Conservation (phyloP, 768 basidiomycete genomes). For the Mycena vitilis region DNA sequence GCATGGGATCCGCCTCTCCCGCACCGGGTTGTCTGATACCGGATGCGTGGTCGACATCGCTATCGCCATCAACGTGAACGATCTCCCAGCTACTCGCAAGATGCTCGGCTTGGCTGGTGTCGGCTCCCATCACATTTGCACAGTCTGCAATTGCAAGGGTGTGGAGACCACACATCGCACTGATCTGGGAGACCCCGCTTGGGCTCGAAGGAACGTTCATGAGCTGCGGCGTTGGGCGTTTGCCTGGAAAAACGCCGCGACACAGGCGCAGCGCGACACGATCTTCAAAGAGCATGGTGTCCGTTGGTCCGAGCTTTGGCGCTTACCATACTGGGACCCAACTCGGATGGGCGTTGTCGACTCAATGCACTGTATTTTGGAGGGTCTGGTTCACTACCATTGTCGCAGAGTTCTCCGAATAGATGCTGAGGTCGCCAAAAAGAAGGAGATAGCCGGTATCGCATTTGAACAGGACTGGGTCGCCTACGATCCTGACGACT, state of each 20-base stretch:
- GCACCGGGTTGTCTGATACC: conserved; percentile 22
- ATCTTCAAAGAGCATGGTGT: conserved; percentile 38
- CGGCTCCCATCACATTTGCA: conserved; percentile 42
- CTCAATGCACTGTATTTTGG: conserved; percentile 46
- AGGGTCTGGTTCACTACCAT: conserved; percentile 38
- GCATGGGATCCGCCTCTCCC: conserved; percentile 29
- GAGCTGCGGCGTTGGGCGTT: conserved; percentile 32
- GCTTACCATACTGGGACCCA: conserved; percentile 46
- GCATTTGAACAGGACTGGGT: conserved; percentile 31
- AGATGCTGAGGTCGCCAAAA: conserved; percentile 28
- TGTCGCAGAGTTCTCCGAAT: conserved; percentile 36
- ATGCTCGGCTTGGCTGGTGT: conserved; percentile 37
- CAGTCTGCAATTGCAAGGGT: conserved; percentile 40
- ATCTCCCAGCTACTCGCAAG: conserved; percentile 45
- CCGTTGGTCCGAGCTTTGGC: conserved; percentile 42
- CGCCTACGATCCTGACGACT: conserved; percentile 27
- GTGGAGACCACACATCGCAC: conserved; percentile 26
- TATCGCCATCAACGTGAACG: conserved; percentile 39
- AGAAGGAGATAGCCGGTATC: conserved; percentile 23
- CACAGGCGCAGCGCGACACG: conserved; percentile 28
- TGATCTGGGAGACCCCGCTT: conserved; percentile 31
- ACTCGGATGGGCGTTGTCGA: conserved; percentile 42
- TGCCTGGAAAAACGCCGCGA: conserved; percentile 23
- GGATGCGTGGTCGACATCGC: conserved; percentile 18
- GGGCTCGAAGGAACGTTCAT: conserved; percentile 27